Evolutionary conservation across 2,329 filamentous ascomycete species (phyloP).

Genomic region (Penicillium sp.): DNA sequence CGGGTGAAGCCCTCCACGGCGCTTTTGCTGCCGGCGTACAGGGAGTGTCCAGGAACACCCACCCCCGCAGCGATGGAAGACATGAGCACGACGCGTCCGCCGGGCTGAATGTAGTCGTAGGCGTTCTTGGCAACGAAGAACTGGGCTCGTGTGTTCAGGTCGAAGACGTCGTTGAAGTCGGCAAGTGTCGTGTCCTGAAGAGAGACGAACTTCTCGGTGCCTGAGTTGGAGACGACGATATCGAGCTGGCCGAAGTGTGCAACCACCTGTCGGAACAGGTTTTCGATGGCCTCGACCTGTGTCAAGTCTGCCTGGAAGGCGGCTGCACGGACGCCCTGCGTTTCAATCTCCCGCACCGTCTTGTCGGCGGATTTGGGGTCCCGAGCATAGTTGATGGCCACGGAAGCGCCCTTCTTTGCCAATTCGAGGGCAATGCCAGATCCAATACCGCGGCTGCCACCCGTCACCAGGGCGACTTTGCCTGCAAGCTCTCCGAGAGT

Average conservation of each 20-base stretch:
- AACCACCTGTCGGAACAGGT: slow-evolving; percentile 60
- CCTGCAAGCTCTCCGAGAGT: slow-evolving; percentile 26
- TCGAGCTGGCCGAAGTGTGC: slow-evolving; percentile 48
- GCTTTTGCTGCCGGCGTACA: slow-evolving; percentile 73
- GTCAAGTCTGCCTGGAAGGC: slow-evolving; percentile 66
- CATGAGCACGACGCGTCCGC: slow-evolving; percentile 71
- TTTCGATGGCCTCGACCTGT: slow-evolving; percentile 58
- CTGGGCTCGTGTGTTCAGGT: slow-evolving; percentile 59
- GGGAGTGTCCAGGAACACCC: slow-evolving; percentile 64
- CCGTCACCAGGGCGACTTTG: slow-evolving; percentile 38
- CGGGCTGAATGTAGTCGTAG: slow-evolving; percentile 64
- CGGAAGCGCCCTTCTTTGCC: slow-evolving; percentile 37
- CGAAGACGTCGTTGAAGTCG: slow-evolving; percentile 52
- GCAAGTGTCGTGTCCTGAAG: slow-evolving; percentile 23
- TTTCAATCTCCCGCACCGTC: slow-evolving; percentile 63
- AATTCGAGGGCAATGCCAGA: slow-evolving; percentile 42
- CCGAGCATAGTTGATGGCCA: slow-evolving; percentile 51
- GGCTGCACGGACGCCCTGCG: slow-evolving; percentile 57
- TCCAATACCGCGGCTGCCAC: slow-evolving; percentile 40
- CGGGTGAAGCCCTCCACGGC: slow-evolving; percentile 73
- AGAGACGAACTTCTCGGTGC: slow-evolving; percentile 37
- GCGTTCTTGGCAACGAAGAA: slow-evolving; percentile 63
- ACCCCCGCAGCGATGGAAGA: slow-evolving; percentile 63
- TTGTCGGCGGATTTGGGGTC: slow-evolving; percentile 60
- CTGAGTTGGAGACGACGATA: slow-evolving; percentile 52